Percentiles rank a stretch among this genome's conserved stretches.
Conservation (phyloP, 495 filamentous ascomycete species). For the Physcia stellaris region DNA sequence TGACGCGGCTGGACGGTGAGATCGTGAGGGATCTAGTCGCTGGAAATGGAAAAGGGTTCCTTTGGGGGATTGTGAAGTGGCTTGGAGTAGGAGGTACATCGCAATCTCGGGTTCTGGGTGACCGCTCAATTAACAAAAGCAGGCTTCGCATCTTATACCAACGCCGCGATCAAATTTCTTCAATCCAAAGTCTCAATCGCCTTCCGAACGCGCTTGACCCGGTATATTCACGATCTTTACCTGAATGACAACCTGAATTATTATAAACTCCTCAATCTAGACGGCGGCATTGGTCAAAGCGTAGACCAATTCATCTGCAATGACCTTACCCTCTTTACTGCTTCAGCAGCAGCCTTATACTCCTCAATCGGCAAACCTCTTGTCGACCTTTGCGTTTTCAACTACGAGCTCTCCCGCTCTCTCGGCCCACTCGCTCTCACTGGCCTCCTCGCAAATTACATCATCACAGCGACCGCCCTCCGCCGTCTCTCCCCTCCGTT, state of each 20-base stretch:
- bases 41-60: constrained; percentile 77
- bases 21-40: constrained; percentile 93
- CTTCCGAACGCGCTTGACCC: constrained; percentile 87
- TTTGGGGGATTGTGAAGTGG: constrained; percentile 83
- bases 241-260: constrained; percentile 88
- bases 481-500: constrained; percentile 84
- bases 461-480: constrained; percentile 78
- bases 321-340: constrained; percentile 89
- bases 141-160: constrained; percentile 75
- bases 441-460: constrained; percentile 81
- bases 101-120: not conserved
- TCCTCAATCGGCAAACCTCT: constrained; percentile 93
- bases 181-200: constrained; percentile 97
- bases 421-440: constrained; percentile 79
- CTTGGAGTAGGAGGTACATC: constrained; percentile 43
- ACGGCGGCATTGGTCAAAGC: constrained; percentile 82
- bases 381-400: constrained; percentile 92
- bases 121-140: constrained; percentile 22
- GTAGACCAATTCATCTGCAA: constrained; percentile 97
- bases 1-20: constrained; percentile 87
- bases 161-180: constrained; percentile 95
- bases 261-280: constrained; percentile 88
- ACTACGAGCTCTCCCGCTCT: constrained; percentile 87
- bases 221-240: constrained; percentile 97
- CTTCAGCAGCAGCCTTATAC: constrained; percentile 82